These are phyloP conservation scores for Colletotrichum sp. DNA, from an alignment of 2,329 filamentous ascomycete genomes.

Conservation along the genomic window DNA sequence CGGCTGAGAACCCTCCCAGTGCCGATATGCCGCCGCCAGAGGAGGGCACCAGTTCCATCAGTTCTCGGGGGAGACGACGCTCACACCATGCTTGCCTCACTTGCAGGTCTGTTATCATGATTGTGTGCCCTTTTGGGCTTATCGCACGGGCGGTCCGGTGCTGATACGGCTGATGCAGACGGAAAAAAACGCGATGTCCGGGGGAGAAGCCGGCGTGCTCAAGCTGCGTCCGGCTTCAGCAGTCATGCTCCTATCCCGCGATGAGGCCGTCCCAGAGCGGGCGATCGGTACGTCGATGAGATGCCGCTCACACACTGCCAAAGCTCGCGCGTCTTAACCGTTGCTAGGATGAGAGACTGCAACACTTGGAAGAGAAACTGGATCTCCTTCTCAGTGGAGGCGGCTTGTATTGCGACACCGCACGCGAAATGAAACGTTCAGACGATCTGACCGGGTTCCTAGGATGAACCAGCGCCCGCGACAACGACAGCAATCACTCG, in stretches of 20 bases:
- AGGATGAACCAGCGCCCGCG: constrained; percentile 31
- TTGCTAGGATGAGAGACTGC: constrained; percentile 53
- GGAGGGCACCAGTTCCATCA: constrained; percentile 24
- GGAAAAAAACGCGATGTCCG: constrained; percentile 56
- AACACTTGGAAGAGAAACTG: constrained; percentile 55
- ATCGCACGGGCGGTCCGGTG: background rate
- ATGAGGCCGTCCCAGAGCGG: constrained; percentile 41
- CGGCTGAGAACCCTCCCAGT: constrained; percentile 9
- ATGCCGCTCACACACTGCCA: background rate
- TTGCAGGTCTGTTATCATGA: constrained; percentile 43
- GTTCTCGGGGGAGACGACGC: constrained; percentile 38
- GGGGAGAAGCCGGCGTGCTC: constrained; percentile 56
- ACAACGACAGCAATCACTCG: constrained; percentile 24
- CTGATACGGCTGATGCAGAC: constrained; percentile 27
- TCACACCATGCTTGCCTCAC: constrained; percentile 49
- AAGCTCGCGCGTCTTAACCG: background rate
- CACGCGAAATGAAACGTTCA: constrained; percentile 5
- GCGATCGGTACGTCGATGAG: constrained; percentile 43
- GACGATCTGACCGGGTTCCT: constrained; percentile 31
- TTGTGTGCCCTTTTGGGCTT: background rate
- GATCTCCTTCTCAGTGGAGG: constrained; percentile 51
- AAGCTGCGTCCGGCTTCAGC: constrained; percentile 51
- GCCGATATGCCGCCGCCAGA: constrained; percentile 35
- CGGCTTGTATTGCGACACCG: constrained; percentile 29
- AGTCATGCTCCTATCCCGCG: constrained; percentile 49